Base-by-base conservation (phyloP, 176 grass and related monocot species). In the Phoenix roebelenii region DNA sequence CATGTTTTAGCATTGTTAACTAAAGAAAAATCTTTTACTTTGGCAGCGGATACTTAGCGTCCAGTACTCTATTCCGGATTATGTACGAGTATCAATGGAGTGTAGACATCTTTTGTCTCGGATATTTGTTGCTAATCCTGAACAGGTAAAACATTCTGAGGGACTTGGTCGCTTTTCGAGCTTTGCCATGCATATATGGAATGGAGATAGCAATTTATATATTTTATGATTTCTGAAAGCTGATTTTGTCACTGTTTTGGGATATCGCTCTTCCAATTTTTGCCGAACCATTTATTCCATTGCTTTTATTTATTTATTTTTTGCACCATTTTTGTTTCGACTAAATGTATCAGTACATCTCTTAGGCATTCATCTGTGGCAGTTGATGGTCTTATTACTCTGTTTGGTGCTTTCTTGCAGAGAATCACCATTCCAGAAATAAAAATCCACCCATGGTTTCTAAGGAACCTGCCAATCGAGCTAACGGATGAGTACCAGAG, bases 371-470 rank as follows among this genome's bases (percentile, higher is more conserved):
- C 35, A 39, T 44, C 35, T 44, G 10, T 12, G 35, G 35, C 35
- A 12, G 1, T 44, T 44, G 35, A 44, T 44, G 35, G 35, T 63
- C 79, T 82, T 26, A 20, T 28, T 6, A 30, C 28, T 32, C n/a
- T 50, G 12, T 61, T 5, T 53, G 64, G 0, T 44, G 22, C 15
- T 17, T 63, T 58, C 15, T 5, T 72, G 76, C 79, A 99, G 94
- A 74, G 94, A 56, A 85, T 99, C 65, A 86, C 88, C 23, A 93
- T 99, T 67, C 85, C 88, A 9, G 88, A 99, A 79, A 99, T 99
- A 66, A 99, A 99, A 71, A 89, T 74, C 48, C 88, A 99, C 67
- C 94, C 88, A 2, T 99, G 94, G 94, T 99, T 99, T 71, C 69
- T 89, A 54, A 89, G 89, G 79, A 99, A 99, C 63, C 78, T 99